Base-by-base conservation (phyloP, 2,329 filamentous ascomycete species). In the Aureobasidium sp. region DNA sequence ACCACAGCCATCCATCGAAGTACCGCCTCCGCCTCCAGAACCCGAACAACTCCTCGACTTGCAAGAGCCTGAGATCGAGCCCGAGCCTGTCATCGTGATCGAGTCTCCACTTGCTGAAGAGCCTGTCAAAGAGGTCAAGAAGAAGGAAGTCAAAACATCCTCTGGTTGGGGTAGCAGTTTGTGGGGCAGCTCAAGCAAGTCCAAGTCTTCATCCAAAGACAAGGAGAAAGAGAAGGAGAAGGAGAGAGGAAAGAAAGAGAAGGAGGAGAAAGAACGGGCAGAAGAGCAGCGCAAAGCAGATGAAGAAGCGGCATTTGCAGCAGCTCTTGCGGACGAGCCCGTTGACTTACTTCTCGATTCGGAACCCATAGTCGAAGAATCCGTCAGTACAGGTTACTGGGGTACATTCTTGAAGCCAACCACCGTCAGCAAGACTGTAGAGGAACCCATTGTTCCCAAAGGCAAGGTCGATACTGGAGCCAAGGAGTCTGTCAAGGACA, bases 401-500 rank as follows among this genome's bases (percentile, higher is more conserved):
- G 77, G 77, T 61, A 72, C 77, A 47, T 75, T 74, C 61, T 68
- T 77, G 59, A 77, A 76, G 66, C 75, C 75, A 62, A 73, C 73
- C 8, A 78, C 76, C 64, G 77, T 77, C 67, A 78, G 77, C 67
- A 67, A 71, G 66, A 67, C 58, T 65, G 48, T 59, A 67, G 73
- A 78, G 78, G 75, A 55, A 71, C 67, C 73, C 65, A 74, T 76
- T 62, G 72, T 77, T 68, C 69, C 68, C 62, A 77, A 77, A 67
- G 71, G 76, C 66, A 66, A 76, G 64, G 67, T 74, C 54, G 78
- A 77, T 67, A 68, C 72, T 62, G 62, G 72, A 27, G 71, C 67
- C 51, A 78, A 77, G 66, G 72, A 76, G 14, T 79, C 67, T 75
- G 75, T 84, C 45, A 77, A 79, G 16, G 82, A 85, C 65, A 79